Percentiles rank a stretch among this genome's conserved stretches.
Evolutionary conservation across 331 rosid species (phyloP).

Genomic region (Saraca asoca): DNA sequence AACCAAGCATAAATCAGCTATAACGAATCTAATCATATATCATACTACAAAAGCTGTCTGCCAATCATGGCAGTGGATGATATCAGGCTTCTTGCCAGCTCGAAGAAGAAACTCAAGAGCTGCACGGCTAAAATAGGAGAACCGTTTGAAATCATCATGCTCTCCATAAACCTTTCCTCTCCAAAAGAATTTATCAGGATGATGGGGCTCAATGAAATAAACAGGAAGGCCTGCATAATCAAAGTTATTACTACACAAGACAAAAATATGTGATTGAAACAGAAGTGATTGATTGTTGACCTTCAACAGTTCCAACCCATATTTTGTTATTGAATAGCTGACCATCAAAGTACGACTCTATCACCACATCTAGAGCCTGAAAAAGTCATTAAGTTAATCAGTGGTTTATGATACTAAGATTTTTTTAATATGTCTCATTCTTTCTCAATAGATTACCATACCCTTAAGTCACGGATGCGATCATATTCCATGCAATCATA

Average conservation of each 20-base stretch:
- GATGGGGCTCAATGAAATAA: slow-evolving; percentile 94
- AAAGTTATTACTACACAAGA: slow-evolving; percentile 33
- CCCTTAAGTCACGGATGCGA: slow-evolving; percentile 65
- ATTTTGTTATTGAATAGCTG: slow-evolving; percentile 79
- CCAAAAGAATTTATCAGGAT: slow-evolving; percentile 86
- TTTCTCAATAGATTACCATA: slow-evolving; percentile 44
- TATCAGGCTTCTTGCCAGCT: slow-evolving; percentile 96
- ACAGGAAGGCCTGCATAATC: slow-evolving; percentile 83
- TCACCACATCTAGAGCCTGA: slow-evolving; percentile 68
- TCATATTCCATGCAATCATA: slow-evolving; percentile 88
- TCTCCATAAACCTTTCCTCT: slow-evolving; percentile 84
- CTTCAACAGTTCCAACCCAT: slow-evolving; percentile 95
- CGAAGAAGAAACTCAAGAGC: slow-evolving; percentile 91
- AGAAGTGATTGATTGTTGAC: slow-evolving; percentile 40
- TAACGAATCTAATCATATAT: neutral
- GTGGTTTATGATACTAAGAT: slow-evolving; percentile 28
- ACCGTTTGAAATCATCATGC: slow-evolving; percentile 89
- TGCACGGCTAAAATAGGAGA: slow-evolving; percentile 90
- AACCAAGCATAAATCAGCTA: slow-evolving; percentile 21
- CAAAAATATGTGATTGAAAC: slow-evolving; percentile 18
- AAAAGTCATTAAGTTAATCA: slow-evolving; percentile 35
- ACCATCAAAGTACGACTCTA: slow-evolving; percentile 85
- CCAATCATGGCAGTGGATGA: slow-evolving; percentile 99
- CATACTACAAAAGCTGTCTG: slow-evolving; percentile 98
- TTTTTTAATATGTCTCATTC: slow-evolving; percentile 9